Conservation (phyloP, 306 rosid species). For the Pyrus pyrifolia region DNA sequence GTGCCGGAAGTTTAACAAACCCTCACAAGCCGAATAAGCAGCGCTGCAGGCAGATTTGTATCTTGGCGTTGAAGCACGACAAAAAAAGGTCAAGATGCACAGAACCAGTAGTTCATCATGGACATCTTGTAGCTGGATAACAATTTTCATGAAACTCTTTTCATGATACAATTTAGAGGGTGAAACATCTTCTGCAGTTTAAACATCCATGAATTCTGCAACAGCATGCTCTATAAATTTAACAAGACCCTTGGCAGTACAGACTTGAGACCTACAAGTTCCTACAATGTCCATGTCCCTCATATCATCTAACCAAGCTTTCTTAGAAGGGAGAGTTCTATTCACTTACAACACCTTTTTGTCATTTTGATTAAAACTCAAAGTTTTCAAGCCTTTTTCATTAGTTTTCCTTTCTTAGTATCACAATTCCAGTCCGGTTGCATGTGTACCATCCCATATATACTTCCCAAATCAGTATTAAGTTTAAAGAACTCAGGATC, state of each 20-base stretch:
- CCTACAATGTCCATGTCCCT: constrained; percentile 24
- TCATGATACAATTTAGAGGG: not conserved
- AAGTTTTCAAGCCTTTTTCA: too few relatives aligned
- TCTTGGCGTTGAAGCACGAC: not conserved
- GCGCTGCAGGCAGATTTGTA: not conserved
- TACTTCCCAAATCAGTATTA: constrained; percentile 36
- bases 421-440: constrained; percentile 18
- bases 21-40: not conserved
- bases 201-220: constrained; percentile 14
- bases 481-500: constrained; percentile 49
- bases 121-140: constrained; percentile 10
- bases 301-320: constrained; percentile 28
- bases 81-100: not conserved
- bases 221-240: constrained; percentile 32
- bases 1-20: not conserved
- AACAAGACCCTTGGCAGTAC: constrained; percentile 53
- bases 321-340: not conserved
- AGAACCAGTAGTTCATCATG: constrained; percentile 2
- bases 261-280: constrained; percentile 34
- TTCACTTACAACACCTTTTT: too few relatives aligned
- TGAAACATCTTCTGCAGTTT: not conserved
- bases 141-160: constrained; percentile 3
- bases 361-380: too few relatives aligned
- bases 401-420: constrained; percentile 3
- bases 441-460: constrained; percentile 37